Base-by-base conservation (phyloP, 2,329 filamentous ascomycete genomes). In the Harringtonia lauricola region DNA sequence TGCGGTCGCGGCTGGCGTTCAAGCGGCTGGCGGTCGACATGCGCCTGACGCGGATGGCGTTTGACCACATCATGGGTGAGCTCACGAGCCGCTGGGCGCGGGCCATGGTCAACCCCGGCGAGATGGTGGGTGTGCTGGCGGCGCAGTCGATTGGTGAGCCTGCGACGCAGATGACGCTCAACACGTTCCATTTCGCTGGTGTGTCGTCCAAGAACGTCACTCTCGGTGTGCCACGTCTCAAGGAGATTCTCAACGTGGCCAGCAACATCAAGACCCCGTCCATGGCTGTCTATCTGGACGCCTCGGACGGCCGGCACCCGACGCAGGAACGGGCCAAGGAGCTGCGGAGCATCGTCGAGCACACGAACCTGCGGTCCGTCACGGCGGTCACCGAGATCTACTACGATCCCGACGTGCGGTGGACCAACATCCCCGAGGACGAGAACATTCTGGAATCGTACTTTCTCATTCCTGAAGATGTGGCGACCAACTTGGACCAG, bases 171-270 rank as follows among this genome's bases (percentile, higher is more conserved):
- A 98, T 98, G 92, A 98, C 92, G 1, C 70, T 98, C 48, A 98
- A 98, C 69, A 98, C 92, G 21, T 98, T 98, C 83, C 92, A 98
- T 73, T 98, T 98, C 64, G 89, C 92, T 64, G 92, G 92, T 95
- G 88, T 98, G 48, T 95, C 94, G 31, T 95, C 90, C 21, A 98
- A 98, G 82, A 98, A 98, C 73, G 90, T 98, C 44, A 98, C 92
- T 1, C 51, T 98, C 39, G 92, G 92, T 87, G 92, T 98, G 36
- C 92, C 92, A 36, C 90, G 92, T 80, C 78, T 98, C 40, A 98
- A 98, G 75, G 92, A 98, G 69, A 98, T 98, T 79, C 74, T 98
- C 46, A 98, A 98, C 62, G 81, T 98, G 47, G 92, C 94, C 0
- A 89, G 84, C 54, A 94, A 96, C 64, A 95, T 98, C 71, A 98